Evolutionary conservation across 495 filamentous ascomycete species (phyloP).

Genomic region (Amorphotheca resinae): DNA sequence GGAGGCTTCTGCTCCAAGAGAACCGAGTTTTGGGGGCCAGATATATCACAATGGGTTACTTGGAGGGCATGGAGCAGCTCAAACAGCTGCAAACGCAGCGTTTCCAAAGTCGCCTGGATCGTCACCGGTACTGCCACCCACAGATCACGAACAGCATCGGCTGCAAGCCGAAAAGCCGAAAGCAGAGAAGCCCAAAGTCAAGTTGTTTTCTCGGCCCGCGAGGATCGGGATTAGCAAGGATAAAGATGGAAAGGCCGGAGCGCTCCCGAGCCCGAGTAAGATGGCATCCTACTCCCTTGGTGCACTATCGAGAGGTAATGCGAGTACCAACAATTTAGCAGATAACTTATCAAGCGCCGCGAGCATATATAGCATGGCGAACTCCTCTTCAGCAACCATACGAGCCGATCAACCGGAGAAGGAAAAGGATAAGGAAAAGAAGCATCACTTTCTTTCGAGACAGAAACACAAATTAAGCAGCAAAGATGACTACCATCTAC

Average conservation of each 20-base stretch:
- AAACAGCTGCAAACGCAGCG: slow-evolving; percentile 75
- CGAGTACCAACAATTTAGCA: slow-evolving; percentile 62
- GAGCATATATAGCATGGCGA: slow-evolving; percentile 70
- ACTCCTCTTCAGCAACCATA: slow-evolving; percentile 76
- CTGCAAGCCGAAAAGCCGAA: slow-evolving; percentile 47
- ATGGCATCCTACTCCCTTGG: slow-evolving; percentile 44
- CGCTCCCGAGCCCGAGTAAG: slow-evolving; percentile 73
- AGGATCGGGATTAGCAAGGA: slow-evolving; percentile 69
- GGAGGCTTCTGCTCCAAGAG: slow-evolving; percentile 41
- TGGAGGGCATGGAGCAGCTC: slow-evolving; percentile 59
- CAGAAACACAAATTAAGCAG: slow-evolving; percentile 86
- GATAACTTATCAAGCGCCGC: slow-evolving; percentile 49
- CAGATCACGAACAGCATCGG: slow-evolving; percentile 14
- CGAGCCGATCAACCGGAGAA: slow-evolving; percentile 30
- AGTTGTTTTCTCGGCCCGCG: slow-evolving; percentile 82
- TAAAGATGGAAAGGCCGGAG: slow-evolving; percentile 56
- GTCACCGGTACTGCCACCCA: slow-evolving; percentile 33
- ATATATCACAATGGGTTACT: slow-evolving; percentile 54
- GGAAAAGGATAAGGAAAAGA: slow-evolving; percentile 59
- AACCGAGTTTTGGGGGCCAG: slow-evolving; percentile 38
- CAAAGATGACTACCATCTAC: slow-evolving; percentile 64
- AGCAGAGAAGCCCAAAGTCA: slow-evolving; percentile 79
- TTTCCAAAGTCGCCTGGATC: slow-evolving; percentile 53
- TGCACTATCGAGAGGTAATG: slow-evolving; percentile 51
- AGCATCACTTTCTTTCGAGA: slow-evolving; percentile 75